A percentile compares a stretch with the other conserved stretches of the same genome.
Evolutionary conservation across 164 flowering plant species (phyloP).

Genomic region (Pachysandra terminalis): DNA sequence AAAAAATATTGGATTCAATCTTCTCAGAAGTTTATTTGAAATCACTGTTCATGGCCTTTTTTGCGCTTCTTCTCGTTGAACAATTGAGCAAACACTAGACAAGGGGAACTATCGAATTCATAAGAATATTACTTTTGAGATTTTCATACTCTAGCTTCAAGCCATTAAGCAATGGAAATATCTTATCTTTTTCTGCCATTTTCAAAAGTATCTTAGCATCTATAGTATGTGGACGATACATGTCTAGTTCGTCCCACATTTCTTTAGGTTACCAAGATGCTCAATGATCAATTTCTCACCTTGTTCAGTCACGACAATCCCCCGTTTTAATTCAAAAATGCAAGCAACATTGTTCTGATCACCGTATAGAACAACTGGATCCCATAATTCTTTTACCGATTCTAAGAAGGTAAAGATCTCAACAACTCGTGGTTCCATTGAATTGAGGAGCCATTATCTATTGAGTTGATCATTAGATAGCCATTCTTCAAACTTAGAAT

Average conservation of each 20-base stretch:
- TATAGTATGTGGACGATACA: too few species aligned
- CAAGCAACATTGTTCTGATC: slow-evolving; percentile 12
- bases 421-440: too few species aligned
- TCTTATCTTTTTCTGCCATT: slow-evolving; percentile 12
- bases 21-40: too few species aligned
- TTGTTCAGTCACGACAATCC: slow-evolving; percentile 1
- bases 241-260: too few species aligned
- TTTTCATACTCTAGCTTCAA: slow-evolving; percentile 11
- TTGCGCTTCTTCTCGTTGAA: slow-evolving; percentile 10
- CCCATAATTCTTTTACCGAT: slow-evolving; percentile 5
- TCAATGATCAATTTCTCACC: slow-evolving; percentile 9
- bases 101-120: slow-evolving; percentile 1
- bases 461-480: too few species aligned
- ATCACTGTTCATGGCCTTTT: too few species aligned
- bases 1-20: not conserved
- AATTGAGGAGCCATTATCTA: too few species aligned
- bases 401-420: slow-evolving; percentile 7
- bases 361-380: not conserved
- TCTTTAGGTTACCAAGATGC: slow-evolving; percentile 14
- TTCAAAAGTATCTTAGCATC: too few species aligned
- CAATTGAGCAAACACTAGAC: too few species aligned
- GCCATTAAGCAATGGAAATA: too few species aligned
- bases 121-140: slow-evolving; percentile 14
- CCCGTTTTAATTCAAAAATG: slow-evolving; percentile 7
- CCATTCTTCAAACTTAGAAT: too few species aligned